Conservation (phyloP, 2,329 filamentous ascomycete species). For the Orbilia quercus region DNA sequence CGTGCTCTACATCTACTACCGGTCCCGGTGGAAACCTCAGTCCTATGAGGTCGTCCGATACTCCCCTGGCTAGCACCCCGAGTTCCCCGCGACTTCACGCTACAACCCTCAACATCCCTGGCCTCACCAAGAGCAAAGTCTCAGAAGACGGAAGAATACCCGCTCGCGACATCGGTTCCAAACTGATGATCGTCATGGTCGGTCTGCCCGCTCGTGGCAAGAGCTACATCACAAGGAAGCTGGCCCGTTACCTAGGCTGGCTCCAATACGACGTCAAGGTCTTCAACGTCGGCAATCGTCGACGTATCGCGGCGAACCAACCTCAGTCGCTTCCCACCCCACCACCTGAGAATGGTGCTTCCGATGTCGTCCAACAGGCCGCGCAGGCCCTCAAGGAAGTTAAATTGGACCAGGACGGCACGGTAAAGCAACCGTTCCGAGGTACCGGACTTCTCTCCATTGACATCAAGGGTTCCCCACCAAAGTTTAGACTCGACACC, state of each 20-base stretch:
- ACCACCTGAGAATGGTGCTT: conserved; percentile 26
- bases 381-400: conserved; percentile 43
- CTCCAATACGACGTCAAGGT: conserved; percentile 94
- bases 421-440: conserved; percentile 48
- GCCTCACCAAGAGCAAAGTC: conserved; percentile 92
- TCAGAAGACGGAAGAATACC: conserved; percentile 96
- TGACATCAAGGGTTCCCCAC: conserved; percentile 29
- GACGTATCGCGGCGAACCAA: conserved; percentile 79
- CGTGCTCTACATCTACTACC: not conserved
- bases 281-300: conserved; percentile 95
- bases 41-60: conserved; percentile 54
- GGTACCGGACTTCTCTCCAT: conserved; percentile 49
- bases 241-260: conserved; percentile 95
- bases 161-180: conserved; percentile 91
- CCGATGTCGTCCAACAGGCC: conserved; percentile 43
- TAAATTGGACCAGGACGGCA: conserved; percentile 46
- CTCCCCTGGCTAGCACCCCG: conserved; percentile 38
- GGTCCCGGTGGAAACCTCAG: conserved; percentile 16
- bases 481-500: conserved; percentile 48
- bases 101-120: conserved; percentile 63
- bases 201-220: conserved; percentile 94
- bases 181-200: conserved; percentile 98
- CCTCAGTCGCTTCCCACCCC: conserved; percentile 40
- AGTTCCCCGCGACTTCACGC: conserved; percentile 53
- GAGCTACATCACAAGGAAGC: conserved; percentile 98